Evolutionary conservation across 129 eudicot species (phyloP).

Genomic region (Artemisia annua): DNA sequence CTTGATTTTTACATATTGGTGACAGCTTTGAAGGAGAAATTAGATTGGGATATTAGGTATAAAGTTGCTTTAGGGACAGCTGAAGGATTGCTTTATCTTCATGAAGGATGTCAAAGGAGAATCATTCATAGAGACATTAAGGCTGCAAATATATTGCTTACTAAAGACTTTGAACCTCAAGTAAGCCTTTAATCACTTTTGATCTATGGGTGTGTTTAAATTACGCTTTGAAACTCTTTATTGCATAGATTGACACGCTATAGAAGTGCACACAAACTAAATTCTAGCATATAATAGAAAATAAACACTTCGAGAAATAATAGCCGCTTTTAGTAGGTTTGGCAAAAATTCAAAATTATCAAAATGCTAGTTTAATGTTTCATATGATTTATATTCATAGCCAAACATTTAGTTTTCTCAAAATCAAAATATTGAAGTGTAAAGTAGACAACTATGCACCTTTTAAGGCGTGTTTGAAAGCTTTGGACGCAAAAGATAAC

Average conservation of each 20-base stretch:
- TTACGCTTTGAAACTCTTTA: neutral
- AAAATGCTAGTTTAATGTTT: too few relatives aligned
- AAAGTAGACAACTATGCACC: conserved; percentile 5
- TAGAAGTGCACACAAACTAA: neutral
- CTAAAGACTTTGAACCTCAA: conserved; percentile 81
- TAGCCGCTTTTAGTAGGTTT: too few relatives aligned
- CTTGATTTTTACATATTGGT: conserved; percentile 15
- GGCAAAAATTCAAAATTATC: too few relatives aligned
- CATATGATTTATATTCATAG: too few relatives aligned
- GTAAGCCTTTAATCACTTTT: conserved; percentile 28
- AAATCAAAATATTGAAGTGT: neutral
- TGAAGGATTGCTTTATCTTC: conserved; percentile 84
- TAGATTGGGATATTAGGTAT: conserved; percentile 71
- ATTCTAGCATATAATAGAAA: too few relatives aligned
- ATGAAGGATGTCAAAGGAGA: conserved; percentile 88
- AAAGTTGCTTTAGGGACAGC: conserved; percentile 89
- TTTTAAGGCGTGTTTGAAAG: conserved; percentile 38
- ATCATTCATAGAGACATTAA: conserved; percentile 93
- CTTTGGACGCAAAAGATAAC: conserved; percentile 22
- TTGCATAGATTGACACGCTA: neutral
- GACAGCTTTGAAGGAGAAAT: conserved; percentile 60
- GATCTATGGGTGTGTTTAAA: neutral
- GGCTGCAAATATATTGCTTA: conserved; percentile 92
- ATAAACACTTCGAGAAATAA: too few relatives aligned
- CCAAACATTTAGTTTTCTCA: neutral